Evolutionary conservation across 1,284 basidiomycete species (phyloP).

Genomic region (Marasmius tenuissimus): DNA sequence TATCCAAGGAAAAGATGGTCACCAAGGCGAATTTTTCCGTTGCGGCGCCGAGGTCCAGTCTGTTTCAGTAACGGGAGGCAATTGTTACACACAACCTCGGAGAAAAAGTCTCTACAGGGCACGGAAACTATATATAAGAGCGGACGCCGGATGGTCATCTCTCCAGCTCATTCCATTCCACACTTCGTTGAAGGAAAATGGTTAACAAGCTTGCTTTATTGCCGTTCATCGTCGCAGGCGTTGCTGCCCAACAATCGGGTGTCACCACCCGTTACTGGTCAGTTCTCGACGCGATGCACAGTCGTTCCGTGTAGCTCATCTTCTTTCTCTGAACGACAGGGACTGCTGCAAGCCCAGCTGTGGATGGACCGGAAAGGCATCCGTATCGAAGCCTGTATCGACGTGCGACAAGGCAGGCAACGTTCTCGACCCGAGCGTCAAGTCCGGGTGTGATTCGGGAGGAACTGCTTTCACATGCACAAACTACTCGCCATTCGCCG

Average conservation of each 20-base stretch:
- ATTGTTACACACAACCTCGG: too few species aligned
- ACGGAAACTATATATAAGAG: background rate
- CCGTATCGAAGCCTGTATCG: slow-evolving; percentile 13
- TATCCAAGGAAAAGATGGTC: background rate
- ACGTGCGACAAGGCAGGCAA: slow-evolving; percentile 14
- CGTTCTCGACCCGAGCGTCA: slow-evolving; percentile 14
- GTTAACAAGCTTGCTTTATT: background rate
- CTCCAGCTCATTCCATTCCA: too few species aligned
- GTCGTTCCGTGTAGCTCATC: background rate
- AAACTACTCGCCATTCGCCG: slow-evolving; percentile 16
- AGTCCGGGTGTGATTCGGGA: slow-evolving; percentile 15
- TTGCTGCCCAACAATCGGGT: slow-evolving; percentile 9
- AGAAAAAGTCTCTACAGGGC: background rate
- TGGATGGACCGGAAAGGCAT: slow-evolving; percentile 13
- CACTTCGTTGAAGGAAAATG: background rate
- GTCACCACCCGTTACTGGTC: slow-evolving; percentile 15
- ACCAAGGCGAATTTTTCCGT: background rate
- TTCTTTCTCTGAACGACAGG: background rate
- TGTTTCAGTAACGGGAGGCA: too few species aligned
- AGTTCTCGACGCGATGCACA: background rate
- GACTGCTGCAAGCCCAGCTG: slow-evolving; percentile 19
- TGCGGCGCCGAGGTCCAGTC: background rate
- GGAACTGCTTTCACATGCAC: slow-evolving; percentile 16
- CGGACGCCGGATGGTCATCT: too few species aligned
- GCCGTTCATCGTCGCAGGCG: slow-evolving; percentile 1